Evolutionary conservation across 805 yeast species (phyloP).

Genomic region (Wickerhamomyces rabaulensis): DNA sequence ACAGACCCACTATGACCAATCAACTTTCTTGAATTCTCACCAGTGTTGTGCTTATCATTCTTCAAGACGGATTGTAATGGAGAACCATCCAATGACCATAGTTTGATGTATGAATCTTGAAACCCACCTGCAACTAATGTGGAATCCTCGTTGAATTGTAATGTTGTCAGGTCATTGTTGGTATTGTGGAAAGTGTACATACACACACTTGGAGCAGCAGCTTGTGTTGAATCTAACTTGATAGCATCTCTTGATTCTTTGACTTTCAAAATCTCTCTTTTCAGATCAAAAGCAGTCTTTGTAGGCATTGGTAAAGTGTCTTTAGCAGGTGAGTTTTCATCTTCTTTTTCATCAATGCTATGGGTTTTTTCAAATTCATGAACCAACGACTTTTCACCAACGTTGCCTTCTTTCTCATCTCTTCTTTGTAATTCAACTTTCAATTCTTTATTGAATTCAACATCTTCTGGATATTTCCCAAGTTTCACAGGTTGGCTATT

Average conservation of each 20-base stretch:
- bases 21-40: conserved; percentile 40
- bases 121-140: conserved; percentile 91
- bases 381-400: conserved; percentile 40
- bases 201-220: conserved; percentile 89
- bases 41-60: conserved; percentile 42
- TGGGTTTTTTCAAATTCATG: conserved; percentile 60
- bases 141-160: conserved; percentile 84
- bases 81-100: conserved; percentile 92
- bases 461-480: conserved; percentile 82
- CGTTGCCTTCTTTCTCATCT: conserved; percentile 55
- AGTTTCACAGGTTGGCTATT: conserved; percentile 71
- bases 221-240: conserved; percentile 62
- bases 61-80: conserved; percentile 62
- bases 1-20: conserved; percentile 95
- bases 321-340: conserved; percentile 50
- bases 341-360: conserved; percentile 30
- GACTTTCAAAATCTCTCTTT: conserved; percentile 69
- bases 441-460: conserved; percentile 78
- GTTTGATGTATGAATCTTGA: conserved; percentile 82
- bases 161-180: conserved; percentile 77
- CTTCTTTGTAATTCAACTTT: conserved; percentile 76
- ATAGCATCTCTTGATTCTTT: conserved; percentile 79
- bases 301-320: conserved; percentile 84
- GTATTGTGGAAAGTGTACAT: conserved; percentile 98
- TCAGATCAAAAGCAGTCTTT: conserved; percentile 73